phyloP scores from a whole-genome alignment of 1,284 basidiomycete genomes.

The Rhizoctonia solani region DNA sequence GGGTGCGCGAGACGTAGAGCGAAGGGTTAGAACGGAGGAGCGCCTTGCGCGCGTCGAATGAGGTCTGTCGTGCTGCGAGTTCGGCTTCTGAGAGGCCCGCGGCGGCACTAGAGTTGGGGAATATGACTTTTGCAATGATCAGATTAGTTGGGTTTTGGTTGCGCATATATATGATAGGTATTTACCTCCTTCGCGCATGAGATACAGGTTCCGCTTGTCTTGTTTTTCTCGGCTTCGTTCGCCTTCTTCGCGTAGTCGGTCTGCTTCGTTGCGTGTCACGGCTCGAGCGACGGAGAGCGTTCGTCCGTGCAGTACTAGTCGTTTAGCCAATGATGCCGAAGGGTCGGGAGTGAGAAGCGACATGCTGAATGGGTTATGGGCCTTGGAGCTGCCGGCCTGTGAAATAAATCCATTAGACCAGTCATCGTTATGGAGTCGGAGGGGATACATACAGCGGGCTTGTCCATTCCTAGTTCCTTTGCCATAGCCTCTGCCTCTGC shows the following conservation, averaged over 20 bases:
- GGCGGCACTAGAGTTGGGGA: slow-evolving; percentile 82
- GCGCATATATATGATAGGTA: slow-evolving; percentile 32
- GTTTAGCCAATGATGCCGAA: slow-evolving; percentile 80
- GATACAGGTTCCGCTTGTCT: slow-evolving; percentile 95
- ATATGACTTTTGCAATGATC: slow-evolving; percentile 67
- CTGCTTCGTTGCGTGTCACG: slow-evolving; percentile 87
- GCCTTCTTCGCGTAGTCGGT: slow-evolving; percentile 82
- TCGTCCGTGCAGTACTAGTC: slow-evolving; percentile 88
- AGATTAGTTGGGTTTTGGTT: not conserved
- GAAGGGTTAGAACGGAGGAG: slow-evolving; percentile 90
- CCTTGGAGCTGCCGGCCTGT: slow-evolving; percentile 50
- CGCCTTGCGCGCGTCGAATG: slow-evolving; percentile 79
- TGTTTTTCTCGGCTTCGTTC: slow-evolving; percentile 85
- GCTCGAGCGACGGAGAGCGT: slow-evolving; percentile 90
- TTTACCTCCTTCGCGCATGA: slow-evolving; percentile 92
- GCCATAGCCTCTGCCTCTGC: slow-evolving; percentile 76
- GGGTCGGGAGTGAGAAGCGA: slow-evolving; percentile 96
- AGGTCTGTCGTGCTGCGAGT: slow-evolving; percentile 78
- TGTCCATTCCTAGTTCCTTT: slow-evolving; percentile 51
- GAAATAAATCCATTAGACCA: slow-evolving; percentile 33
- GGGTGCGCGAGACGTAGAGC: slow-evolving; percentile 91
- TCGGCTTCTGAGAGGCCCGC: slow-evolving; percentile 69
- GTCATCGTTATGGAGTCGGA: slow-evolving; percentile 39
- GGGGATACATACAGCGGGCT: not conserved
- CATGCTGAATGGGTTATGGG: slow-evolving; percentile 80